A percentile compares a stretch with the other conserved stretches of the same genome.
Conservation (phyloP, 1,139 yeast genomes). For the Debaryomyces psychrophilus region DNA sequence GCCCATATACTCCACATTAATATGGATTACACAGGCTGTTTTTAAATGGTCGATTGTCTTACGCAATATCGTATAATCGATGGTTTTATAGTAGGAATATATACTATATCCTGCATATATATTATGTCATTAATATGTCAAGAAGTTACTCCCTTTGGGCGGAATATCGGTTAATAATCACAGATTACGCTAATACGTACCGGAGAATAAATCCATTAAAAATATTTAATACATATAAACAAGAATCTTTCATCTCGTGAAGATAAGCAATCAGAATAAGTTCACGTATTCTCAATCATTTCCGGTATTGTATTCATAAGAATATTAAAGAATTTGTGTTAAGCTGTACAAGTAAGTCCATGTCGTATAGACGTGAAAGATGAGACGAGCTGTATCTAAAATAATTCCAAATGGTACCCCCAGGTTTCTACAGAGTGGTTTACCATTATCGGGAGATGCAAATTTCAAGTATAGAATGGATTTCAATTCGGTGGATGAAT, state of each 20-base stretch:
- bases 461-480: conserved; percentile 38
- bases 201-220: not conserved
- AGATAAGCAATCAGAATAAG: not conserved
- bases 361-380: conserved; percentile 12
- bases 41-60: not conserved
- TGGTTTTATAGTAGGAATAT: not conserved
- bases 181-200: not conserved
- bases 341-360: not conserved
- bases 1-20: not conserved
- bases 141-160: conserved; percentile 2
- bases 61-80: not conserved
- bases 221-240: not conserved
- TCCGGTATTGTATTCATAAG: not conserved
- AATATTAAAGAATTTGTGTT: not conserved
- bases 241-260: not conserved
- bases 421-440: conserved; percentile 9
- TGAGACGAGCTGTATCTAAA: conserved; percentile 51
- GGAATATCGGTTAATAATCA: not conserved
- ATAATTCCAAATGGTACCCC: conserved; percentile 35
- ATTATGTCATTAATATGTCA: conserved; percentile 4
- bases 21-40: too few species aligned
- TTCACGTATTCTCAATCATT: not conserved
- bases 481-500: conserved; percentile 56
- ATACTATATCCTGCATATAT: not conserved
- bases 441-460: conserved; percentile 3